Percentiles rank a stretch among this genome's conserved stretches.
phyloP scores from a whole-genome alignment of 2,329 filamentous ascomycete species.

The Calonectria fujianensis region DNA sequence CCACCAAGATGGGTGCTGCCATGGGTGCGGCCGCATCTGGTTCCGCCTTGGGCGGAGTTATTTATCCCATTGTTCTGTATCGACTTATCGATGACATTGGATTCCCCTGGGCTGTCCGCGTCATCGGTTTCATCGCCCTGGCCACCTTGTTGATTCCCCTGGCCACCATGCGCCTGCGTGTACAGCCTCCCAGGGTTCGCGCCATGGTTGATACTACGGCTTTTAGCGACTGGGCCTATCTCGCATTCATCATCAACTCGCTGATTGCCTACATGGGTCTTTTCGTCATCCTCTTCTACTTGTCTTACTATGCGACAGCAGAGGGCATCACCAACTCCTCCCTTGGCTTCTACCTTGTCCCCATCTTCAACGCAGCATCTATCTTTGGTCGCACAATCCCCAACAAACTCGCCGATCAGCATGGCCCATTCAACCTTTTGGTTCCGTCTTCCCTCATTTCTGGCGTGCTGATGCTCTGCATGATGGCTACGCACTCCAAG shows the following conservation, averaged over 20 bases:
- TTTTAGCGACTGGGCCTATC: slow-evolving; percentile 2
- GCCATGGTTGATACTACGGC: not conserved
- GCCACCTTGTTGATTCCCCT: not conserved
- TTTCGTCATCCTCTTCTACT: slow-evolving; percentile 17
- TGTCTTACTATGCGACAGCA: not conserved
- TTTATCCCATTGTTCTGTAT: slow-evolving; percentile 14
- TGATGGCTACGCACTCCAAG: slow-evolving; percentile 13
- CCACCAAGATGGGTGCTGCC: slow-evolving; percentile 52
- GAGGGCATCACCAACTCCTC: not conserved
- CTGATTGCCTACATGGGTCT: slow-evolving; percentile 14
- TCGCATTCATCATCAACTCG: not conserved
- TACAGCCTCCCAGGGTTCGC: not conserved
- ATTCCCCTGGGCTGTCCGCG: slow-evolving; percentile 11
- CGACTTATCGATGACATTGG: slow-evolving; percentile 7
- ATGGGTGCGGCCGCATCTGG: slow-evolving; percentile 2
- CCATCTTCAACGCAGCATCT: slow-evolving; percentile 11
- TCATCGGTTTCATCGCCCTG: slow-evolving; percentile 16
- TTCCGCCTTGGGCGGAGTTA: slow-evolving; percentile 3
- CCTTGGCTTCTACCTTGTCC: slow-evolving; percentile 5
- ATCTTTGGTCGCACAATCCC: slow-evolving; percentile 14
- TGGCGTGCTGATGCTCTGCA: slow-evolving; percentile 12
- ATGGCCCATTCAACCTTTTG: slow-evolving; percentile 13
- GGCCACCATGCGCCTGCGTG: slow-evolving; percentile 4
- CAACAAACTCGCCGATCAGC: slow-evolving; percentile 7
- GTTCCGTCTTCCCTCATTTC: slow-evolving; percentile 2